A percentile compares a stretch with the other conserved stretches of the same genome.
These are phyloP conservation scores for Fusarium pininemorale DNA, from an alignment of 2,329 filamentous ascomycete genomes.

Conservation along the genomic window DNA sequence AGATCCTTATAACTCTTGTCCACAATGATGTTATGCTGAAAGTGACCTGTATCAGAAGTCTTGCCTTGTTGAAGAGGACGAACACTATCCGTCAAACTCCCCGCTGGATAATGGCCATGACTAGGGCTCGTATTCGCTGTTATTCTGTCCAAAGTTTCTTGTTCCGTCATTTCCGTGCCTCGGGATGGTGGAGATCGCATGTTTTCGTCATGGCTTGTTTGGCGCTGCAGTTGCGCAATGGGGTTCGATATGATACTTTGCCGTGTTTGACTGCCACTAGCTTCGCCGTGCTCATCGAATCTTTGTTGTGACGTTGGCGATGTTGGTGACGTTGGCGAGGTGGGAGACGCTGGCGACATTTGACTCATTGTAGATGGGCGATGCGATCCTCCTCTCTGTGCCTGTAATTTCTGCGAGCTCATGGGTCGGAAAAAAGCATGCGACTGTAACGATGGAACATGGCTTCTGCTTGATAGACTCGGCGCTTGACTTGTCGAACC, in stretches of 20 bases:
- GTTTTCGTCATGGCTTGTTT: conserved; percentile 55
- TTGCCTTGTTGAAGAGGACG: conserved; percentile 76
- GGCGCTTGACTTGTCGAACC: conserved; percentile 60
- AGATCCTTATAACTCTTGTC: conserved; percentile 66
- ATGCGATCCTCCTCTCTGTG: conserved; percentile 74
- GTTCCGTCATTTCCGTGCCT: conserved; percentile 83
- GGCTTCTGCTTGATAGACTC: conserved; percentile 80
- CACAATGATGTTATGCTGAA: conserved; percentile 65
- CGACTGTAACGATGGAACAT: conserved; percentile 88
- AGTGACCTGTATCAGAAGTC: conserved; percentile 31
- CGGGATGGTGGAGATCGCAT: conserved; percentile 73
- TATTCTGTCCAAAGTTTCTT: conserved; percentile 73
- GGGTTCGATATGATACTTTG: conserved; percentile 67
- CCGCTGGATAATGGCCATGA: conserved; percentile 61
- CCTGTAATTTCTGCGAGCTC: conserved; percentile 94
- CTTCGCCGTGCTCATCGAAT: conserved; percentile 53
- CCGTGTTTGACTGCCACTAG: conserved; percentile 57
- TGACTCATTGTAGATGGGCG: conserved; percentile 56
- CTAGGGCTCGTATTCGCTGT: conserved; percentile 81
- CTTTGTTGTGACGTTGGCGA: conserved; percentile 36
- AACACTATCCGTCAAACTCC: conserved; percentile 80
- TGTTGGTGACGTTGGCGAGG: conserved; percentile 24
- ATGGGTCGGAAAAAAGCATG: conserved; percentile 96
- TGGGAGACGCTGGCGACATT: conserved; percentile 34
- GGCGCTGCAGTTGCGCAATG: conserved; percentile 45